phyloP scores from a whole-genome alignment of 495 filamentous ascomycete species.

The Xylaria sp. region DNA sequence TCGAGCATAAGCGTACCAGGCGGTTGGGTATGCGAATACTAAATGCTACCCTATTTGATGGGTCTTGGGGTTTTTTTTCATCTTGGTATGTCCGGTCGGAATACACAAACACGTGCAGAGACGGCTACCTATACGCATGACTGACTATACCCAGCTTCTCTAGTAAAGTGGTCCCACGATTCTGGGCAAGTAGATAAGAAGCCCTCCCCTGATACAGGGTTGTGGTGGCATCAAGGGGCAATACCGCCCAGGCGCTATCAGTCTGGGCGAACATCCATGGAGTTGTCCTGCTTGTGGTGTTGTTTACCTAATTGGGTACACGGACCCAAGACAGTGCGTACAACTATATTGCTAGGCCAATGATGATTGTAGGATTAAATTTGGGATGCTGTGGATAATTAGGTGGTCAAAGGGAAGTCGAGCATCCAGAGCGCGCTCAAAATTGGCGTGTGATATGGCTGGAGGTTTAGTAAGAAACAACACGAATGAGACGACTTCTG shows the following conservation, averaged over 20 bases:
- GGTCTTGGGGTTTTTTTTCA: background rate
- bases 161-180: background rate
- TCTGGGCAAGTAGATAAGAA: background rate
- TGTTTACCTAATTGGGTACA: background rate
- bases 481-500: background rate
- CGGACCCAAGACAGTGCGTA: background rate
- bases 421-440: background rate
- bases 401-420: background rate
- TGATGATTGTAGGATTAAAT: background rate
- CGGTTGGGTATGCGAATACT: background rate
- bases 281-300: background rate
- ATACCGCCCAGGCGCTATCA: background rate
- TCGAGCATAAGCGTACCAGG: constrained; percentile 18
- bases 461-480: background rate
- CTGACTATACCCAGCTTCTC: background rate
- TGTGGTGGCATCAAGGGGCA: background rate
- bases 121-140: background rate
- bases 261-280: background rate
- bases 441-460: no score
- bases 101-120: background rate
- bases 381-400: background rate
- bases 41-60: constrained; percentile 4
- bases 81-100: background rate
- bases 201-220: background rate
- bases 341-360: background rate